Percentiles rank a stretch among this genome's conserved stretches.
phyloP scores from a whole-genome alignment of 768 basidiomycete genomes.

The Termitomyces sp. region DNA sequence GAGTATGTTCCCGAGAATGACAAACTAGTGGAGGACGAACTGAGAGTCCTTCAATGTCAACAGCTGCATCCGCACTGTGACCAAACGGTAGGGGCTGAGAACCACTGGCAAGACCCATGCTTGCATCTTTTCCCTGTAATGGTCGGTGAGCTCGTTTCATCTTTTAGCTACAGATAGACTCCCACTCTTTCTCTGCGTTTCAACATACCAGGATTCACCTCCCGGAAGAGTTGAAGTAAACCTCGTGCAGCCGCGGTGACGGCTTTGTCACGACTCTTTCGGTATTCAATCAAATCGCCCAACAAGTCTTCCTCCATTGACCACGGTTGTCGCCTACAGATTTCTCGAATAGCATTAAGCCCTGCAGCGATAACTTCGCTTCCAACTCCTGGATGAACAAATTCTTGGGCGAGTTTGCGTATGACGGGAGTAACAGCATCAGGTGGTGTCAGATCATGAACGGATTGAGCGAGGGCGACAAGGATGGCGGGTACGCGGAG shows the following conservation, averaged over 20 bases:
- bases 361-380: conserved; percentile 95
- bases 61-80: conserved; percentile 64
- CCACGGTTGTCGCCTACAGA: conserved; percentile 94
- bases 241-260: conserved; percentile 88
- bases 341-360: conserved; percentile 91
- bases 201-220: conserved; percentile 91
- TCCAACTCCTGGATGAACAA: conserved; percentile 95
- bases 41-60: conserved; percentile 86
- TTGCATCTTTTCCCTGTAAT: conserved; percentile 82
- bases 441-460: conserved; percentile 93
- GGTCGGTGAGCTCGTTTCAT: conserved; percentile 5
- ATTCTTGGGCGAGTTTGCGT: conserved; percentile 89
- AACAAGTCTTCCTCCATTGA: conserved; percentile 94
- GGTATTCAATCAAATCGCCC: conserved; percentile 89
- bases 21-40: conserved; percentile 38
- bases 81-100: conserved; percentile 77
- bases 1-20: not conserved
- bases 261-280: conserved; percentile 92
- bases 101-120: conserved; percentile 65
- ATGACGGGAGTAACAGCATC: conserved; percentile 88
- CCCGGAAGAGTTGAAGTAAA: conserved; percentile 86
- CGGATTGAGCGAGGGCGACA: conserved; percentile 89
- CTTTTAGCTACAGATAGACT: not conserved
- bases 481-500: conserved; percentile 91
- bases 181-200: conserved; percentile 81